These are phyloP conservation scores for Austroboletus eburneus DNA, from an alignment of 768 basidiomycete species.

Conservation along the genomic window DNA sequence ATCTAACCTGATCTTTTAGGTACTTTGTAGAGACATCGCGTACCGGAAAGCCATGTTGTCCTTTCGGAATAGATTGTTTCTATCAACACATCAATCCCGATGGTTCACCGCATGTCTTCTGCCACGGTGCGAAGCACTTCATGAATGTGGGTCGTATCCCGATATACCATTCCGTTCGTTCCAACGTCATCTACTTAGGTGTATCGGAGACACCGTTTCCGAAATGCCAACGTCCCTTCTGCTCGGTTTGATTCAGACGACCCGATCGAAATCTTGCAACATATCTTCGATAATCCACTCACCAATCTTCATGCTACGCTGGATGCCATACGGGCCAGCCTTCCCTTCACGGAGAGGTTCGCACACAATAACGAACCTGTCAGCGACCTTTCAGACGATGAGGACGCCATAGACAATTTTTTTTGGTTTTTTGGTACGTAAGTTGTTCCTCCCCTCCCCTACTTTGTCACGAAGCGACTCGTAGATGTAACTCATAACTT, in stretches of 20 bases:
- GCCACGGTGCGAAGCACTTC: conserved; percentile 48
- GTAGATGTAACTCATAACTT: conserved; percentile 31
- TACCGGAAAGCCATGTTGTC: conserved; percentile 53
- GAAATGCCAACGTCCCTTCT: conserved; percentile 21
- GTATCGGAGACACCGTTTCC: conserved; percentile 22
- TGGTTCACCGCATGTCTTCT: conserved; percentile 56
- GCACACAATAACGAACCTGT: conserved; percentile 6
- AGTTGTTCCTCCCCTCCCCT: conserved; percentile 13
- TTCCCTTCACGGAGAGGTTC: conserved; percentile 29
- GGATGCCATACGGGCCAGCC: conserved; percentile 31
- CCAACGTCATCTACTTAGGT: conserved; percentile 12
- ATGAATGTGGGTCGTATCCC: conserved; percentile 47
- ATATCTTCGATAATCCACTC: conserved; percentile 45
- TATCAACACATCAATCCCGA: conserved; percentile 68
- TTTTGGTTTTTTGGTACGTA: conserved; percentile 25
- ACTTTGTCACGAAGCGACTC: conserved; percentile 22
- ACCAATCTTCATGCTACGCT: conserved; percentile 41
- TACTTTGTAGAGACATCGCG: conserved; percentile 56
- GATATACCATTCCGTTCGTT: conserved; percentile 23
- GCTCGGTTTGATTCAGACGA: conserved; percentile 29
- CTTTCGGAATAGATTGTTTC: conserved; percentile 79
- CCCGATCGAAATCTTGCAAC: conserved; percentile 41
- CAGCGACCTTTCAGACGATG: conserved; percentile 34
- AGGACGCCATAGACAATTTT: conserved; percentile 15
- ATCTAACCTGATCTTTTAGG: conserved; percentile 30